Conservation (phyloP, 306 rosid species). For the Cucurbita maxima region DNA sequence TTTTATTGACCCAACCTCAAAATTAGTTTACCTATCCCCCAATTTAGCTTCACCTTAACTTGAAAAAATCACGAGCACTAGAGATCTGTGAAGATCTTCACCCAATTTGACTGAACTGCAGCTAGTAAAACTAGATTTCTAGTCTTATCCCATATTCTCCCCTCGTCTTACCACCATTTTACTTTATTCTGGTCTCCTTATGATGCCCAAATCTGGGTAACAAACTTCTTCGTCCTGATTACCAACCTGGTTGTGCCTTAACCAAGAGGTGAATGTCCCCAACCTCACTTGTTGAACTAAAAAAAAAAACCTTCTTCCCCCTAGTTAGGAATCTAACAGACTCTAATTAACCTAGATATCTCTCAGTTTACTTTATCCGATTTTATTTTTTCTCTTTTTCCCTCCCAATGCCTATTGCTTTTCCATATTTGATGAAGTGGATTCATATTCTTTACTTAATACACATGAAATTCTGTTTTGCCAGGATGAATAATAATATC, state of each 20-base stretch:
- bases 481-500: slow-evolving; percentile 90
- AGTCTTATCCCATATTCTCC: not conserved
- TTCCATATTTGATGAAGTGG: not conserved
- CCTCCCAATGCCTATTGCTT: not conserved
- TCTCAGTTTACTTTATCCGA: not conserved
- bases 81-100: not conserved
- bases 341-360: not conserved
- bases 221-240: not conserved
- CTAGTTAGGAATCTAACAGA: not conserved
- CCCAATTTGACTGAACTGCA: not conserved
- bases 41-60: not conserved
- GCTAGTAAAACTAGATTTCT: not conserved
- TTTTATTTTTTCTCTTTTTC: not conserved
- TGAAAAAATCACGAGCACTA: not conserved
- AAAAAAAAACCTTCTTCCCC: not conserved
- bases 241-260: not conserved
- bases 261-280: not conserved
- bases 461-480: not conserved
- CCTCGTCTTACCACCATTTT: not conserved
- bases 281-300: not conserved
- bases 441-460: not conserved
- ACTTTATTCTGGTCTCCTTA: not conserved
- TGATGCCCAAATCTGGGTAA: not conserved
- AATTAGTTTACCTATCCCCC: too few relatives aligned
- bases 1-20: too few relatives aligned